These are phyloP conservation scores for Triticum timopheevii DNA, from an alignment of 176 grass and related monocot species.

Conservation along the genomic window DNA sequence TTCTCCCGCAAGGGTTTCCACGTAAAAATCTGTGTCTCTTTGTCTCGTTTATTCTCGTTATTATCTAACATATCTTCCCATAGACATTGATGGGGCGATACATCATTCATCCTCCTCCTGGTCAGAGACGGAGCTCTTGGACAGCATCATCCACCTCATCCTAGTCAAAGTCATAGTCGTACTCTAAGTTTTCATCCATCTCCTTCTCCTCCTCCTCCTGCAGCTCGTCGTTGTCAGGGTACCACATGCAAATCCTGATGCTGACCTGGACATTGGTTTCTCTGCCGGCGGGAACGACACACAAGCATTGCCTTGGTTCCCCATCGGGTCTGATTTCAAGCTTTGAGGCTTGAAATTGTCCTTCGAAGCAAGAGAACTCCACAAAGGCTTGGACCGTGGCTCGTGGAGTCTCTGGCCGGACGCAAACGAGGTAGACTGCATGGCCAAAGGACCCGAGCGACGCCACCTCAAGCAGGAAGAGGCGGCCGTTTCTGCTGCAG, in stretches of 20 bases:
- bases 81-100: neutral
- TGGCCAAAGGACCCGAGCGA: neutral
- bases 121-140: neutral
- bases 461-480: conserved; percentile 22
- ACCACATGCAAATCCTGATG: too few relatives aligned
- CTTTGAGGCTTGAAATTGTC: neutral
- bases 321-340: neutral
- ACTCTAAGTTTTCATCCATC: too few relatives aligned
- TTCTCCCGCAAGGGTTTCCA: too few relatives aligned
- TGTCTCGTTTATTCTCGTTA: too few relatives aligned
- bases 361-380: conserved; percentile 6
- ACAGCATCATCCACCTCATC: too few relatives aligned
- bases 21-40: too few relatives aligned
- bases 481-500: neutral
- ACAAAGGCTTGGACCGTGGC: neutral
- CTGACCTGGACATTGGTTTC: too few relatives aligned
- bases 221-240: too few relatives aligned
- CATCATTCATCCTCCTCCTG: neutral
- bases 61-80: neutral
- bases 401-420: neutral
- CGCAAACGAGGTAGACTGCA: conserved; percentile 8
- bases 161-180: too few relatives aligned
- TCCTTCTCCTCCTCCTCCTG: too few relatives aligned
- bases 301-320: too few relatives aligned
- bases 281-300: too few relatives aligned